These are phyloP conservation scores for Marasmius fiardii DNA, from an alignment of 1,284 basidiomycete species.

Conservation along the genomic window DNA sequence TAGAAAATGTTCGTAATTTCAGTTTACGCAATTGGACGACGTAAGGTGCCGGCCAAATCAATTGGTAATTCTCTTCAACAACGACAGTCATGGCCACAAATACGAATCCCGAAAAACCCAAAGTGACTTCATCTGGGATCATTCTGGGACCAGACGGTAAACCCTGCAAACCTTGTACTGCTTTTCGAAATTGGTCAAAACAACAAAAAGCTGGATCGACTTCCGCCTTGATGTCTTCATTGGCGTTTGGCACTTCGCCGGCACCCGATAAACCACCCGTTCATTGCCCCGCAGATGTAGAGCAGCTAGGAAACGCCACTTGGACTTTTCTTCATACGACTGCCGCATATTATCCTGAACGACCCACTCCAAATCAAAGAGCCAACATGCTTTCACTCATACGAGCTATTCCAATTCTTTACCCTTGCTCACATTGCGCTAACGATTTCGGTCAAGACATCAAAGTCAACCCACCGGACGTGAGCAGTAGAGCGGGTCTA, in stretches of 20 bases:
- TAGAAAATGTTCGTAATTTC: too few relatives aligned
- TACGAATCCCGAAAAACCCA: too few relatives aligned
- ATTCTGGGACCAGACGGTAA: constrained; percentile 90
- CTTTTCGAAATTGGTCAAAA: constrained; percentile 70
- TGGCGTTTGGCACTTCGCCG: constrained; percentile 29
- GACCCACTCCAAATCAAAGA: constrained; percentile 68
- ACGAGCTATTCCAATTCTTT: constrained; percentile 73
- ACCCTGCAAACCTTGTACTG: constrained; percentile 88
- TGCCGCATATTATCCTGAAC: constrained; percentile 89
- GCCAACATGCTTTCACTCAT: constrained; percentile 80
- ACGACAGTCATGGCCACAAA: too few relatives aligned
- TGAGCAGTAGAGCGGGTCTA: constrained; percentile 62
- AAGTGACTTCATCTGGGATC: constrained; percentile 60
- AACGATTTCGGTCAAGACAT: constrained; percentile 75
- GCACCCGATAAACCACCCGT: constrained; percentile 41
- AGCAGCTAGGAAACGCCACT: constrained; percentile 83
- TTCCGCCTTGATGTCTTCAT: constrained; percentile 35
- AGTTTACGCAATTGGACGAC: too few relatives aligned
- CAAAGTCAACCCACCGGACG: constrained; percentile 66
- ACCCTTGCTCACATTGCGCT: constrained; percentile 87
- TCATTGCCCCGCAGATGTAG: constrained; percentile 86
- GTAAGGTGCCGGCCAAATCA: too few relatives aligned
- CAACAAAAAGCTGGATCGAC: constrained; percentile 21
- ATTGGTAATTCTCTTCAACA: too few relatives aligned
- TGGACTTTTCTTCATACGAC: constrained; percentile 96